Conservation (phyloP, 495 filamentous ascomycete genomes). For the Xylaria palmicola region DNA sequence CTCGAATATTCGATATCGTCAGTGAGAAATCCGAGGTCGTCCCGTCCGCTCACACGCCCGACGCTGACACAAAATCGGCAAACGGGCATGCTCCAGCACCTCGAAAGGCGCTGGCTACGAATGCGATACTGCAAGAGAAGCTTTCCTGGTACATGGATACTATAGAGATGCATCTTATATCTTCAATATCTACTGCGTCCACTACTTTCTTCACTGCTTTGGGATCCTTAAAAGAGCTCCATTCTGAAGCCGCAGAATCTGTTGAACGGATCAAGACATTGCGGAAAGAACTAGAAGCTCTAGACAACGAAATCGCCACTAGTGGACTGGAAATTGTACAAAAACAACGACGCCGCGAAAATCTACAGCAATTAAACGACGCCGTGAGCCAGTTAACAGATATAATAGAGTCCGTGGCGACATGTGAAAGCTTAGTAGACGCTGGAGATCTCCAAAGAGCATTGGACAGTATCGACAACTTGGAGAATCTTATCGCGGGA, state of each 20-base stretch:
- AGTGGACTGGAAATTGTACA: constrained; percentile 84
- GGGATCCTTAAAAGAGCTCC: constrained; percentile 84
- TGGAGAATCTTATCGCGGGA: constrained; percentile 78
- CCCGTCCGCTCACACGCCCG: constrained; percentile 57
- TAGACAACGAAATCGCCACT: constrained; percentile 86
- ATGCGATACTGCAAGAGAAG: constrained; percentile 98
- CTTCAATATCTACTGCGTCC: constrained; percentile 90
- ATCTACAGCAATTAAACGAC: constrained; percentile 76
- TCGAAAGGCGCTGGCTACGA: constrained; percentile 88
- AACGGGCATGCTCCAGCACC: constrained; percentile 66
- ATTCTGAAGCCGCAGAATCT: constrained; percentile 88
- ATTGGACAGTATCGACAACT: constrained; percentile 67
- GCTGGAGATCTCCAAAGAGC: constrained; percentile 77
- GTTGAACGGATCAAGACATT: constrained; percentile 82
- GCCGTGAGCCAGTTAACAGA: constrained; percentile 79
- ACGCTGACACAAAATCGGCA: constrained; percentile 52
- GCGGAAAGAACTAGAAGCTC: constrained; percentile 70
- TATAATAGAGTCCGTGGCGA: constrained; percentile 71
- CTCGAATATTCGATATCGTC: constrained; percentile 92
- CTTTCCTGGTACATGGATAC: constrained; percentile 99
- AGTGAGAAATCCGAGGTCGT: constrained; percentile 95
- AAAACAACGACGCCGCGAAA: constrained; percentile 76
- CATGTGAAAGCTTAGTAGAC: constrained; percentile 80
- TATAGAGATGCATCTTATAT: constrained; percentile 94
- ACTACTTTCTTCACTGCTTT: constrained; percentile 96